Evolutionary conservation across 1,284 basidiomycete genomes (phyloP), one percentile per base, ranked within the genome.

Genomic region (Marasmius tenuissimus): DNA sequence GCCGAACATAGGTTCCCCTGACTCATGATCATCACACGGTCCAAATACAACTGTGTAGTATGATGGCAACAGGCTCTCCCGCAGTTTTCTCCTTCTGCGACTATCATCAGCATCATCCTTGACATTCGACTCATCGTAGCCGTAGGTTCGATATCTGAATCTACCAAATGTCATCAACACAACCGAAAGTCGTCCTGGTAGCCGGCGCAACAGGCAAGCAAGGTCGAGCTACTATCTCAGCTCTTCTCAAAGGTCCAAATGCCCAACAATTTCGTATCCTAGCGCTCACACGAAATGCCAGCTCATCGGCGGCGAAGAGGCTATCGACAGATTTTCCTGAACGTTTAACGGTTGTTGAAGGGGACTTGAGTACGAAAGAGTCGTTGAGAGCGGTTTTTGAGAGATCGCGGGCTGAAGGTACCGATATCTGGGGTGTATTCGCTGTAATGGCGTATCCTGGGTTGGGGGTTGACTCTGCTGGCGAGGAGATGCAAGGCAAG

Each of bases 401-500:
- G 9, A 18, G 34, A 3, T 34, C 18, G 34, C 35, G 38, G n/a
- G 52, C 18, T 14, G 16, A 65, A 4, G 77, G 72, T 11, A 8
- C 9, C n/a, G 34, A 38, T 37, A 66, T 79, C 12, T 79, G 75
- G 74, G 78, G 76, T 12, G 75, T 79, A 9, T 79, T 76, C 59
- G 69, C 71, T 38, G 73, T 73, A n/a, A 69, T 80, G 1, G 75
- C 73, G 7, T 78, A 71, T 57, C 75, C 77, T 27, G 80, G 78
- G 4, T 72, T 81, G 14, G 77, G 78, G 18, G 75, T 71, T 4
- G 72, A 72, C 60, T 75, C 72, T 11, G 73, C 73, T 57, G 74
- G 72, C 3, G 78, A 78, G 62, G 76, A 79, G 63, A 71, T 64
- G 50, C 78, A 80, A 57, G 79, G 79, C 2, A 79, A 75, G 69